Evolutionary conservation across 2,329 filamentous ascomycete genomes (phyloP), one percentile per base, ranked within the genome.

Genomic region (Colletotrichum tabaci): DNA sequence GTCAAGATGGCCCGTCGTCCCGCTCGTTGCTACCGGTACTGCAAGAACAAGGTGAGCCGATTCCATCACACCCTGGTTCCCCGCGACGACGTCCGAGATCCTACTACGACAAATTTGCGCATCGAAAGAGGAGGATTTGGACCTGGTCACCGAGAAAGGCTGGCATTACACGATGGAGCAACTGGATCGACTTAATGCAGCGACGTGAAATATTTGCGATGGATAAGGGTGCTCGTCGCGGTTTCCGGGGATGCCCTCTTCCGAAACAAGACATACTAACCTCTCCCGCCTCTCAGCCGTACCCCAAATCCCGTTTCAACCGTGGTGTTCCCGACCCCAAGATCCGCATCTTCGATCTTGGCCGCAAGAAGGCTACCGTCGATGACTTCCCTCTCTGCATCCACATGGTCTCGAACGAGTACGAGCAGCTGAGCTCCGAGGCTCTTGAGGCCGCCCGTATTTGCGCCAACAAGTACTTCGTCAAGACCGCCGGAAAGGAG

Each of bases 301-400:
- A 98, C 89, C 96, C 96, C 81, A 99, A 99, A 93, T 98, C 95
- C 82, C 94, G 96, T 83, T 99, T 98, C 94, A 99, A 99, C 94
- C 95, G 96, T 91, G 96, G 96, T 98, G 95, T 98, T 79, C 89
- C 90, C 83, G 89, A 92, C 86, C 89, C 90, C 79, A 92, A 92
- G 89, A 92, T 98, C 84, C 93, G 95, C 84, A 99, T 99, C 91
- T 99, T 98, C 90, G 95, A 98, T 89, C 93, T 98, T 80, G 95
- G 95, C 87, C 94, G 95, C 87, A 99, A 99, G 95, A 93, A 94
- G 87, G 96, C 96, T 82, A 95, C 92, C 87, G 96, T 98, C 87
- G 96, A 99, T 87, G 96, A 99, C 87, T 99, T 99, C 93, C 96
- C 96, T 84, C 94, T 96, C 83, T 98, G 96, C 91, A 93, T 98